Base-by-base conservation (phyloP, 2,329 filamentous ascomycete genomes). In the Cladorrhinum sp. region DNA sequence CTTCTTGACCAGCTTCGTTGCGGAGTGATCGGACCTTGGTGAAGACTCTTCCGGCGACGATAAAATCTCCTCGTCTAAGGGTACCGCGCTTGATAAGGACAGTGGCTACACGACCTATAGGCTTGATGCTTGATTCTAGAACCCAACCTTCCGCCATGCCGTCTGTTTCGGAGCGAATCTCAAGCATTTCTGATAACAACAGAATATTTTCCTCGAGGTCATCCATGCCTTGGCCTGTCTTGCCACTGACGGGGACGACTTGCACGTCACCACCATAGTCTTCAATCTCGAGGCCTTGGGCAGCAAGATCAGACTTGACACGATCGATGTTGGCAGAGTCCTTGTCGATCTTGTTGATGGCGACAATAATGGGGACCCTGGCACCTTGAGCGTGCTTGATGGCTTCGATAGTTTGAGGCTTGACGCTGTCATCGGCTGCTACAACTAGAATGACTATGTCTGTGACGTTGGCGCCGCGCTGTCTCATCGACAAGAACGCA, bases 301-400 rank as follows among this genome's bases (percentile, higher is more conserved):
- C 81, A 8, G 90, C 86, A 23, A 99, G 85, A 73, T 98, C 95
- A 59, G 88, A 81, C 77, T 98, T 98, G 64, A 98, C 93, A 52
- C 86, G 84, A 48, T 97, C 89, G 10, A 92, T 77, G 55, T 92
- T 85, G 4, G 90, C 88, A 62, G 91, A 89, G 62, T 89, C 86
- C 76, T 95, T 96, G 77, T 99, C 95, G 55, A 96, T 85, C 76
- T 99, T 99, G 79, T 95, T 99, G 76, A 98, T 93, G 16, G 96
- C 96, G 55, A 99, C 95, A 61, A 99, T 96, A 54, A 99, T 93
- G 4, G 95, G 93, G 0, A 98, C 95, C 63, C 90, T 89, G 55
- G 95, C 91, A 27, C 85, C 82, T 59, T 88, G 89, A 7, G 95
- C 93, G 72, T 99, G 95, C 74, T 96, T 97, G 72, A 99, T 87